A percentile compares a stretch with the other conserved stretches of the same genome.
Conservation (phyloP, 2,329 filamentous ascomycete genomes). For the Rhinocladiella similis region DNA sequence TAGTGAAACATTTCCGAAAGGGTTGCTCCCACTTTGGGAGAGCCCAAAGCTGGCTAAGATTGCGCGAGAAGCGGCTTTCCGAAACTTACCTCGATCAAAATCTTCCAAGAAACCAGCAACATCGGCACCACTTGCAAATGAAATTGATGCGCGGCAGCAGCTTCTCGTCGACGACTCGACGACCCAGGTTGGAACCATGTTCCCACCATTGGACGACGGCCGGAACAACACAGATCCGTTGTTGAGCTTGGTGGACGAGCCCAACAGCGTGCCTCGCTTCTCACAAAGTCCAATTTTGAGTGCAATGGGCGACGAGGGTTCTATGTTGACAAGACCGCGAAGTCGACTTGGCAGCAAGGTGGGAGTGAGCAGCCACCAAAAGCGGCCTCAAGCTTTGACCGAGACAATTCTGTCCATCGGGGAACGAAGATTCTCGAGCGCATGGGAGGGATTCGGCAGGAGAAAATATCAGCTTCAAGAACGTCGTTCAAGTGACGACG, state of each 20-base stretch:
- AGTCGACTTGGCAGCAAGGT: constrained; percentile 18
- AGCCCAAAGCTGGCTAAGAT: constrained; percentile 20
- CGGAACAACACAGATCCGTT: background rate
- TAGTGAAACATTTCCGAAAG: constrained; percentile 5
- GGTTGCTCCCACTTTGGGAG: background rate
- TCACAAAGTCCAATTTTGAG: background rate
- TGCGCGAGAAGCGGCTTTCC: constrained; percentile 17
- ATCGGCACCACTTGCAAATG: background rate
- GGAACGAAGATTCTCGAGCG: background rate
- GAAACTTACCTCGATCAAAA: constrained; percentile 18
- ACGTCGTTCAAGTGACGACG: constrained; percentile 12
- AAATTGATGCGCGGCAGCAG: constrained; percentile 4
- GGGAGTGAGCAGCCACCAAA: constrained; percentile 21
- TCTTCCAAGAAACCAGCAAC: constrained; percentile 2
- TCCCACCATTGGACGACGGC: constrained; percentile 20
- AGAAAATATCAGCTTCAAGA: background rate
- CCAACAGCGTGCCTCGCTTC: background rate
- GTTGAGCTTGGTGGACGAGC: no score
- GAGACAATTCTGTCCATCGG: background rate
- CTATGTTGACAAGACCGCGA: no score
- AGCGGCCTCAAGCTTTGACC: constrained; percentile 10
- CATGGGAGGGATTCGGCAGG: background rate
- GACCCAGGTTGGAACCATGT: background rate
- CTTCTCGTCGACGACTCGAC: background rate
- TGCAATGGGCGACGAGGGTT: background rate